A percentile compares a stretch with the other conserved stretches of the same genome.
phyloP scores from a whole-genome alignment of 768 basidiomycete genomes.

The Hysterangium stoloniferum region DNA sequence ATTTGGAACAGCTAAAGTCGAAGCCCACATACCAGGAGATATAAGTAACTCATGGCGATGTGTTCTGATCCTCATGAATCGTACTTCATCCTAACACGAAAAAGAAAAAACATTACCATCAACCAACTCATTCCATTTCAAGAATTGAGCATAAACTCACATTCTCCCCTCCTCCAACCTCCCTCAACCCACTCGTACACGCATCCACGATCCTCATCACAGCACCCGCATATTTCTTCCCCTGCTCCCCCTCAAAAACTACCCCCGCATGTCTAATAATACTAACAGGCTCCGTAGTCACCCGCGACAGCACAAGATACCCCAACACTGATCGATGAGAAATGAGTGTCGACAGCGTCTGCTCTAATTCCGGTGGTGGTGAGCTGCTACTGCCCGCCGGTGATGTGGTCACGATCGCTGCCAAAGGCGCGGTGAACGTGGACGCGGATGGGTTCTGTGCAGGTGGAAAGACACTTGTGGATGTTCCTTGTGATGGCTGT shows the following conservation, averaged over 20 bases:
- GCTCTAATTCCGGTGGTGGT: constrained; percentile 74
- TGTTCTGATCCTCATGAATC: constrained; percentile 86
- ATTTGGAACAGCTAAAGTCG: constrained; percentile 20
- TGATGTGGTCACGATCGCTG: constrained; percentile 12
- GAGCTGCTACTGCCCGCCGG: constrained; percentile 17
- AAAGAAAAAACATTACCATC: too few relatives aligned
- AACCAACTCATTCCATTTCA: too few relatives aligned
- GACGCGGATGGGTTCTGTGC: neutral
- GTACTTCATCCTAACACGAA: constrained; percentile 63
- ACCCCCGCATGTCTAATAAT: constrained; percentile 83
- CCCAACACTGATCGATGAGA: constrained; percentile 81
- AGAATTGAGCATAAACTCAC: too few relatives aligned
- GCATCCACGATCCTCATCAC: constrained; percentile 70
- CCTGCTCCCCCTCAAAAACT: constrained; percentile 80
- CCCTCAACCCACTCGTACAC: constrained; percentile 72
- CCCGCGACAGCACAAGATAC: constrained; percentile 74
- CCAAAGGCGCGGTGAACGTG: neutral
- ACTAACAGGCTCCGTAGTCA: constrained; percentile 45
- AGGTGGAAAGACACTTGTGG: neutral
- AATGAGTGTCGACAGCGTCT: constrained; percentile 66
- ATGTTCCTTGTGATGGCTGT: constrained; percentile 5
- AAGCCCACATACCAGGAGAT: constrained; percentile 83
- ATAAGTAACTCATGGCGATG: constrained; percentile 92
- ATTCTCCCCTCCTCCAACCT: constrained; percentile 55
- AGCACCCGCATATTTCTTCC: constrained; percentile 63